A percentile compares a stretch with the other conserved stretches of the same genome.
phyloP scores from a whole-genome alignment of 2,329 filamentous ascomycete genomes.

The Colletotrichum camelliae region DNA sequence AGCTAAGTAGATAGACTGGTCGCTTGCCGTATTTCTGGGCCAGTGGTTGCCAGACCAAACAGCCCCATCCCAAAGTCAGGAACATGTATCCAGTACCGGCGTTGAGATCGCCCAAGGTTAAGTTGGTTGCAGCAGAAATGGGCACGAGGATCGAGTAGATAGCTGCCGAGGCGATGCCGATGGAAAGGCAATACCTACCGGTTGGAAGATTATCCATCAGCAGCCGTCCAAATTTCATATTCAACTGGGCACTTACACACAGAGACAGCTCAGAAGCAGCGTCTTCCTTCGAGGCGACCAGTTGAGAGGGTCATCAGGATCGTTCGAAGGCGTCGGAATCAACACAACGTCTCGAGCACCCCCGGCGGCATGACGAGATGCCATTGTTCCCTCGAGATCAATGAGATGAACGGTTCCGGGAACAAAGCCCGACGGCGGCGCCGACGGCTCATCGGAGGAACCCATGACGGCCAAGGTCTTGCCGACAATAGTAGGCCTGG shows the following conservation, averaged over 20 bases:
- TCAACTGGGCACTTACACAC: conserved; percentile 27
- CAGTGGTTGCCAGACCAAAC: conserved; percentile 57
- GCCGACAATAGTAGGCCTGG: neutral
- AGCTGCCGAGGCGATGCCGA: conserved; percentile 32
- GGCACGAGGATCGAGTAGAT: conserved; percentile 33
- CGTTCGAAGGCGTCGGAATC: conserved; percentile 52
- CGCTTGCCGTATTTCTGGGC: conserved; percentile 58
- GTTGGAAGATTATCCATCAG: fast-evolving
- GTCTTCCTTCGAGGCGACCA: conserved; percentile 41
- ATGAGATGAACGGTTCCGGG: conserved; percentile 48
- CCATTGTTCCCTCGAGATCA: conserved; percentile 38
- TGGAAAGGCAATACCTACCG: neutral
- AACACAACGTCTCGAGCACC: conserved; percentile 49
- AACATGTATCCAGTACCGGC: conserved; percentile 59
- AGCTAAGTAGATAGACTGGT: conserved; percentile 44
- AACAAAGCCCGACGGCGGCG: conserved; percentile 19
- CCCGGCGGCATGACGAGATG: conserved; percentile 34
- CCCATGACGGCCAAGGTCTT: neutral
- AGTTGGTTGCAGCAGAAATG: conserved; percentile 48
- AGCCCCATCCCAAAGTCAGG: conserved; percentile 55
- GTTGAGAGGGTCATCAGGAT: conserved; percentile 60
- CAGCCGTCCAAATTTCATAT: fast-evolving
- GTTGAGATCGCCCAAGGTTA: conserved; percentile 50
- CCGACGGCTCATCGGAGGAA: neutral
- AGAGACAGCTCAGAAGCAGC: conserved; percentile 30